These are phyloP conservation scores for Elaeis guineensis DNA, from an alignment of 176 grass and related monocot genomes.

Conservation along the genomic window DNA sequence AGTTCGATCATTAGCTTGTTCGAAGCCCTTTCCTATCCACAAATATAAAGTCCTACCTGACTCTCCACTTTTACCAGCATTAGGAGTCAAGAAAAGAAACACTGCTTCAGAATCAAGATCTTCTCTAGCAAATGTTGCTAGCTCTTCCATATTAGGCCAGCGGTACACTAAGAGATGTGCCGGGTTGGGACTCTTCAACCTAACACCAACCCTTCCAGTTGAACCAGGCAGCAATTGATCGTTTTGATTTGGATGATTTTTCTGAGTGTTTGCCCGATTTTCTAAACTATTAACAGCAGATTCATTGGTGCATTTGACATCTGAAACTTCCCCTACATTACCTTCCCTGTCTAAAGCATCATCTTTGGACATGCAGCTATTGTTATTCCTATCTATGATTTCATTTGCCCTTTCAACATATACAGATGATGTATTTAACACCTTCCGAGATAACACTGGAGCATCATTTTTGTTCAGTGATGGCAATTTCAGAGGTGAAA, in stretches of 20 bases:
- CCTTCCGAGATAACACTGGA: conserved; percentile 33
- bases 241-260: background rate
- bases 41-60: background rate
- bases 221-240: conserved; percentile 4
- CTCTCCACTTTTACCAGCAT: conserved; percentile 10
- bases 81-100: conserved; percentile 66
- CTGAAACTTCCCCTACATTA: conserved; percentile 27
- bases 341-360: conserved; percentile 3
- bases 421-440: conserved; percentile 19
- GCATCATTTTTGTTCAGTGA: conserved; percentile 47
- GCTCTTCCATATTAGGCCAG: conserved; percentile 79
- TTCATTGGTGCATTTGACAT: conserved; percentile 15
- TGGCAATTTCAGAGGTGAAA: conserved; percentile 73
- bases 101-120: conserved; percentile 75
- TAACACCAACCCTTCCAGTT: conserved; percentile 26
- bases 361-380: background rate
- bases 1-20: background rate
- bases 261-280: background rate
- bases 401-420: conserved; percentile 26
- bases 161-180: conserved; percentile 38
- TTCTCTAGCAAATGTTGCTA: conserved; percentile 38
- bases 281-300: conserved; percentile 20
- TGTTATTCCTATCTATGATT: conserved; percentile 34
- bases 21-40: background rate
- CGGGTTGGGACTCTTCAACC: conserved; percentile 18